Percentiles rank a stretch among this genome's conserved stretches.
Evolutionary conservation across 1,284 basidiomycete genomes (phyloP).

Genomic region (Sparassis latifolia): DNA sequence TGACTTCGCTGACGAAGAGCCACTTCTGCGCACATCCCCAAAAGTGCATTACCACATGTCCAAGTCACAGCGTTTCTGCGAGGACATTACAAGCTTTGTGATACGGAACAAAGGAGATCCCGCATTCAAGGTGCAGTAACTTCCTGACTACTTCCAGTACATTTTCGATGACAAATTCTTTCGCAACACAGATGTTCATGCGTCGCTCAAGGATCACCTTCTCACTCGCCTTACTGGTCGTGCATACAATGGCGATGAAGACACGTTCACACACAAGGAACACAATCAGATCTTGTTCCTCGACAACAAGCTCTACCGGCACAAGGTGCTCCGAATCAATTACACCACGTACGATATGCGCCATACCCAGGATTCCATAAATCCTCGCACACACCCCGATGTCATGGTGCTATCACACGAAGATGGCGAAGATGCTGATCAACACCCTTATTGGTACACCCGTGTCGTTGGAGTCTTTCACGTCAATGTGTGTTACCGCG

Average conservation of each 20-base stretch:
- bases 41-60: background rate
- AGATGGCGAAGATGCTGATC: slow-evolving; percentile 1
- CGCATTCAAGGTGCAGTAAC: background rate
- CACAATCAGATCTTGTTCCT: slow-evolving; percentile 15
- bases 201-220: slow-evolving; percentile 17
- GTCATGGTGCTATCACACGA: slow-evolving; percentile 29
- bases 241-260: slow-evolving; percentile 9
- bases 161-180: background rate
- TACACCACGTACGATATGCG: slow-evolving; percentile 29
- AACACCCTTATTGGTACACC: slow-evolving; percentile 19
- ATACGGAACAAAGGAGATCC: background rate
- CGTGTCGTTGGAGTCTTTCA: slow-evolving; percentile 19
- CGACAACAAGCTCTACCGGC: slow-evolving; percentile 24
- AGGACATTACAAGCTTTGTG: background rate
- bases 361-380: slow-evolving; percentile 32
- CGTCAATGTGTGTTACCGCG: slow-evolving; percentile 10
- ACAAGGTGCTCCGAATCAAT: slow-evolving; percentile 17
- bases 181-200: slow-evolving; percentile 14
- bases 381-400: slow-evolving; percentile 25
- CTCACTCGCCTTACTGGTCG: slow-evolving; percentile 10
- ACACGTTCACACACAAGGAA: slow-evolving; percentile 9
- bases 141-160: background rate
- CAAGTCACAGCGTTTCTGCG: background rate
- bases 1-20: background rate
- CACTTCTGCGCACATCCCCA: background rate